phyloP scores from a whole-genome alignment of 108 stramenopile species.

The Nitzschia inconspicua region DNA sequence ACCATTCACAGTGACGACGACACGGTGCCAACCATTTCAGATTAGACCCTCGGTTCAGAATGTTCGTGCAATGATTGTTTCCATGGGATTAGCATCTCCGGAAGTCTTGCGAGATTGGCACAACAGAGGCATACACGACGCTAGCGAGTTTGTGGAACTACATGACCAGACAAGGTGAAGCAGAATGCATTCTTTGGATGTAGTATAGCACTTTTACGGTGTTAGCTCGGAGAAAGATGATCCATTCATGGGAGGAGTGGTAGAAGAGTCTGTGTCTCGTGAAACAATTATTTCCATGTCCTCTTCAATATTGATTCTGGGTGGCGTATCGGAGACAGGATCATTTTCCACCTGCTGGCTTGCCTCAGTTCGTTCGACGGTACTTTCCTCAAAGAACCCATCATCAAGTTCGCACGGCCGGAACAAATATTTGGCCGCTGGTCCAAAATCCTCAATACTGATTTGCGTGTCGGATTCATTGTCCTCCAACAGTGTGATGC shows the following conservation, averaged over 20 bases:
- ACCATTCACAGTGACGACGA: conserved; percentile 14
- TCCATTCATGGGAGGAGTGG: too few relatives aligned
- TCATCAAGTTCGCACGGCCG: conserved; percentile 56
- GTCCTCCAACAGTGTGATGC: conserved; percentile 75
- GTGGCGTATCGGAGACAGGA: too few relatives aligned
- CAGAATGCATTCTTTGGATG: too few relatives aligned
- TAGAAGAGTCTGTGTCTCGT: too few relatives aligned
- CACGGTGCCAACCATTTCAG: conserved; percentile 29
- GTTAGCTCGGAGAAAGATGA: too few relatives aligned
- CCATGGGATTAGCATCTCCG: conserved; percentile 38
- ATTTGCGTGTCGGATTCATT: conserved; percentile 35
- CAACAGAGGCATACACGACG: conserved; percentile 46
- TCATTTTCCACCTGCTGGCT: too few relatives aligned
- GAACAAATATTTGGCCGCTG: conserved; percentile 73
- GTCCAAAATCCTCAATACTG: conserved; percentile 67
- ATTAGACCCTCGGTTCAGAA: conserved; percentile 51
- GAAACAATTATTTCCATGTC: too few relatives aligned
- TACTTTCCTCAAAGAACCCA: conserved; percentile 24
- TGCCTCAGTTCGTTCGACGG: too few relatives aligned
- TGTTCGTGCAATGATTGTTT: conserved; percentile 28
- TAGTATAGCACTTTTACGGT: too few relatives aligned
- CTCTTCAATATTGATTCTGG: too few relatives aligned
- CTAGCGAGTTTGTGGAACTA: neutral
- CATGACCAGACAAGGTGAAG: too few relatives aligned
- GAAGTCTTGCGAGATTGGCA: conserved; percentile 45